Conservation (phyloP, 768 basidiomycete species). For the Auricularia cornea region DNA sequence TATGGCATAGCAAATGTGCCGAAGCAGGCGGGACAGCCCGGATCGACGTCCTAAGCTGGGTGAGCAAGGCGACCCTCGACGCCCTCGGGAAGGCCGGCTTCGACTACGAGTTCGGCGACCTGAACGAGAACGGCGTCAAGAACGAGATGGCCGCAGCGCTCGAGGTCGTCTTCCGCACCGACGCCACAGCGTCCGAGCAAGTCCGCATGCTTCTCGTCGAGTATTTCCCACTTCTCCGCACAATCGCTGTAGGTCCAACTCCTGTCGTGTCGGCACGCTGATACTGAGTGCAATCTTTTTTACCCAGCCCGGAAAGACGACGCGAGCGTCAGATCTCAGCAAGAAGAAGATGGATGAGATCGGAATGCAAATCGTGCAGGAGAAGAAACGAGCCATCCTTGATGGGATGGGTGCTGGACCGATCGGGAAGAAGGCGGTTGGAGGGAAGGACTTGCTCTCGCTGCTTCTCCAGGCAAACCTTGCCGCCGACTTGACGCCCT, state of each 20-base stretch:
- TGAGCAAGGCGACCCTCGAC: conserved; percentile 20
- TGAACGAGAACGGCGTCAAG: conserved; percentile 17
- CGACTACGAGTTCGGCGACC: conserved; percentile 27
- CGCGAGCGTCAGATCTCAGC: background rate
- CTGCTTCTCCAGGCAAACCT: conserved; percentile 57
- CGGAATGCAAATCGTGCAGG: background rate
- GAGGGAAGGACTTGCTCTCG: conserved; percentile 51
- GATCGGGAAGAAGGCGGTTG: conserved; percentile 1
- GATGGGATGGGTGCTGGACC: conserved; percentile 8
- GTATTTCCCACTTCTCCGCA: too few species aligned
- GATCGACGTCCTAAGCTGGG: conserved; percentile 26
- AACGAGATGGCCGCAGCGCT: conserved; percentile 30
- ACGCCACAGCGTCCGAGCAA: background rate
- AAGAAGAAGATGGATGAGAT: background rate
- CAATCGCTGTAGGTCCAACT: too few species aligned
- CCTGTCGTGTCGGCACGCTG: too few species aligned
- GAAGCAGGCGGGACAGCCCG: conserved; percentile 6
- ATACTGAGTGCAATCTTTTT: too few species aligned
- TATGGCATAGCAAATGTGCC: conserved; percentile 10
- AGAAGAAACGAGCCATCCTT: conserved; percentile 1
- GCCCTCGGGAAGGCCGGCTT: conserved; percentile 23
- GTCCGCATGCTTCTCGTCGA: background rate
- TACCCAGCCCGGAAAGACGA: too few species aligned
- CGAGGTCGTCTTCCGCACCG: conserved; percentile 19
- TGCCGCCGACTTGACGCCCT: conserved; percentile 46